Evolutionary conservation across 2,329 filamentous ascomycete species (phyloP).

Genomic region (Penicillium olsonii): DNA sequence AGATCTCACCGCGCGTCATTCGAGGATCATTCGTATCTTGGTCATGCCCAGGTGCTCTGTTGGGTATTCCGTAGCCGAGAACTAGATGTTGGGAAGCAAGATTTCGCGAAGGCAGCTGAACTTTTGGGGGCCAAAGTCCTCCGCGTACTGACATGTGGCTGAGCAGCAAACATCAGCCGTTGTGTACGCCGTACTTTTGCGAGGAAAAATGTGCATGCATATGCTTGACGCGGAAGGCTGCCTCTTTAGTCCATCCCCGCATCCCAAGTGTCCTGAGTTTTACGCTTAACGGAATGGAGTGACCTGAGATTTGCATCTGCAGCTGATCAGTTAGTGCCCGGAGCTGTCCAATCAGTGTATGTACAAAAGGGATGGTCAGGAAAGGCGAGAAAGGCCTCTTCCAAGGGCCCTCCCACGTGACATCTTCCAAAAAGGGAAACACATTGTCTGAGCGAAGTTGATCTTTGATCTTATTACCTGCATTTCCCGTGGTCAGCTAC

Average conservation of each 20-base stretch:
- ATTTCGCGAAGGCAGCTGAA: not conserved
- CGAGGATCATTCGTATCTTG: not conserved
- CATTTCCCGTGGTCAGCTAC: not conserved
- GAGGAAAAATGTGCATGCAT: not conserved
- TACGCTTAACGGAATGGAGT: not conserved
- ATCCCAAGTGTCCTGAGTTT: not conserved
- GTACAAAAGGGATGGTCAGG: not conserved
- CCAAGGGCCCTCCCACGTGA: conserved; percentile 21
- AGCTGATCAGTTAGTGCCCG: not conserved
- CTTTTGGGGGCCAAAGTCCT: not conserved
- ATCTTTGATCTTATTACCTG: not conserved
- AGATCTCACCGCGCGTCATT: conserved; percentile 1
- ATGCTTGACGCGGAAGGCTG: not conserved
- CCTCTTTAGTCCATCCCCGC: conserved; percentile 3
- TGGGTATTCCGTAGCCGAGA: not conserved
- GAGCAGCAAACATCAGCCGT: not conserved
- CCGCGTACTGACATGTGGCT: not conserved
- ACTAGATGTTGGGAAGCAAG: not conserved
- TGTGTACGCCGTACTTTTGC: not conserved
- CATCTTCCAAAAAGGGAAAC: conserved; percentile 22
- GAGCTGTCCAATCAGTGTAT: not conserved
- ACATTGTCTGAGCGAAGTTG: conserved; percentile 1
- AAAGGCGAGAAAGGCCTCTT: not conserved
- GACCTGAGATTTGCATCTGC: conserved; percentile 2
- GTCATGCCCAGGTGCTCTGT: not conserved